Base-by-base conservation (phyloP, 345 rosid genomes). In the Hibiscus tridactylites region DNA sequence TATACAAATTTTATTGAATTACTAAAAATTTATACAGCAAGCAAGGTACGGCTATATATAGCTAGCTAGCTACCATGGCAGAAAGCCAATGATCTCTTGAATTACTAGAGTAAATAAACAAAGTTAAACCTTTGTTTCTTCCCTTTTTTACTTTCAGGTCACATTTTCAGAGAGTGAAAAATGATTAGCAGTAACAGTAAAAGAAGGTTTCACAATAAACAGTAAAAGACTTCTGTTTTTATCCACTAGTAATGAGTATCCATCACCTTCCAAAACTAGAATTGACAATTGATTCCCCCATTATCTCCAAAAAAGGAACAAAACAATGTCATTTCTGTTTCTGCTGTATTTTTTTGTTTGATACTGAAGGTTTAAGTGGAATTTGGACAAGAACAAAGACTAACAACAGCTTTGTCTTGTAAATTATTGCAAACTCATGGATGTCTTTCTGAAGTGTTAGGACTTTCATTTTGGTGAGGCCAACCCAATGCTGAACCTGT, bases 191-290 rank as follows among this genome's bases (percentile, higher is more conserved):
- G 8, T 17, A 13, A 50, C 54, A 15, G 17, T 15, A 50, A 50
- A 50, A 50, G 54, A 39, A 39, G 44, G 44, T 39, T 39, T 8
- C 44, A 39, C 8, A 39, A 39, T 39, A 39, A 39, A 39, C 44
- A 39, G 44, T 33, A 39, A 39, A 39, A 39, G 44, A 7, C 44
- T 33, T 33, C 37, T 33, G 37, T 33, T 4, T 33, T 47, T 47
- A 47, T 47, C n/a, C 65, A 42, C 35, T 21, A 71, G 65, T 37
- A 37, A 71, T 71, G 65, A 70, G 56, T 42, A 58, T 42, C 73
- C 65, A 71, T 71, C 73, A 42, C 65, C 73, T 52, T 39, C 73
- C 9, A 39, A 1, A 39, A 6, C 44, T 6, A 39, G 44, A 39
- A 39, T 39, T 39, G 44, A 39, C 9, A 7, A 39, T 39, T 6